Percentiles rank a stretch among this genome's conserved stretches.
Evolutionary conservation across 2,329 filamentous ascomycete species (phyloP).

Genomic region (Xylariaceae sp.): DNA sequence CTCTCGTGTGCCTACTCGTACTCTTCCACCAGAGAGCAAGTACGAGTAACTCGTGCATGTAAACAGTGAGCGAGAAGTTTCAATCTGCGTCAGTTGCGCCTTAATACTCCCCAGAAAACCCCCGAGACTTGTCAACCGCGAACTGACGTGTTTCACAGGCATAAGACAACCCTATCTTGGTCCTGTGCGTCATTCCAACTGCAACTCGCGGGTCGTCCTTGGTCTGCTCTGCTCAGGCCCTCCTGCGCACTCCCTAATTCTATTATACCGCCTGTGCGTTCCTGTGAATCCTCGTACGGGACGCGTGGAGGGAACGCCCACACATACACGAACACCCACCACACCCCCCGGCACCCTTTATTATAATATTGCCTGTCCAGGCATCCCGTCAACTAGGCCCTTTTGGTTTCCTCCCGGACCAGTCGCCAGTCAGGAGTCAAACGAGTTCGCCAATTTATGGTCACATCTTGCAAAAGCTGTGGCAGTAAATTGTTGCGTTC

Average conservation of each 20-base stretch:
- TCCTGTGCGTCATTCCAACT: constrained; percentile 9
- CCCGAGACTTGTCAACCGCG: constrained; percentile 1
- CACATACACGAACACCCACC: background rate
- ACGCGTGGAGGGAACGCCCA: background rate
- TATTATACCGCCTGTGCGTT: background rate
- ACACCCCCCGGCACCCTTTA: too few relatives aligned
- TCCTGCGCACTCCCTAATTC: constrained; percentile 1
- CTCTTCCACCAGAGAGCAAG: background rate
- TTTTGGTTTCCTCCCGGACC: background rate
- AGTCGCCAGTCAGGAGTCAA: background rate
- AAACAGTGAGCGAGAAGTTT: background rate
- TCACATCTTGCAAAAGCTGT: background rate
- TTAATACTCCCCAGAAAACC: background rate
- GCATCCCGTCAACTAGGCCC: background rate
- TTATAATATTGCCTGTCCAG: background rate
- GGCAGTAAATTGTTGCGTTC: background rate
- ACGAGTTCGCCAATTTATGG: background rate
- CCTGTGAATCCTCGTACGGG: background rate
- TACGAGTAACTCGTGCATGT: background rate
- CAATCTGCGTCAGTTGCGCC: background rate
- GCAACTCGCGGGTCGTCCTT: background rate
- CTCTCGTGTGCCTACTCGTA: too few relatives aligned
- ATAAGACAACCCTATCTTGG: constrained; percentile 13
- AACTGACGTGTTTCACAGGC: constrained; percentile 10
- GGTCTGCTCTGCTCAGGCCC: background rate